These are phyloP conservation scores for Alternaria dauci DNA, from an alignment of 2,329 filamentous ascomycete genomes.

Conservation along the genomic window DNA sequence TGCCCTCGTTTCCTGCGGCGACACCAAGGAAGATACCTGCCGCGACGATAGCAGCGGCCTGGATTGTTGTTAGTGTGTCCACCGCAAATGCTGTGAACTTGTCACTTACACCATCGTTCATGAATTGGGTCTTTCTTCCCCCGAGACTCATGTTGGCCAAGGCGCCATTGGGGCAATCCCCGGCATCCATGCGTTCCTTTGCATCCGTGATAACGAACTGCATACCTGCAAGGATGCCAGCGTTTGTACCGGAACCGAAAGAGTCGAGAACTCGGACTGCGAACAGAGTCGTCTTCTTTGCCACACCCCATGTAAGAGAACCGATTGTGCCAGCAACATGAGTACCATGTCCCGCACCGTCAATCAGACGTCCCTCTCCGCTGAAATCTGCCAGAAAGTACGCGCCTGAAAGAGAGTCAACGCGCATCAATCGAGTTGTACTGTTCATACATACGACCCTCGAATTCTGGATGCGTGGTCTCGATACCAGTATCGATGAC, in stretches of 20 bases:
- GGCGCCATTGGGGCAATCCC: slow-evolving; percentile 39
- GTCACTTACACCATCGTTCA: slow-evolving; percentile 37
- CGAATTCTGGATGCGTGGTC: slow-evolving; percentile 58
- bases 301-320: slow-evolving; percentile 43
- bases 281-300: slow-evolving; percentile 46
- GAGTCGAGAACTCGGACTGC: slow-evolving; percentile 50
- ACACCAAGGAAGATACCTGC: slow-evolving; percentile 50
- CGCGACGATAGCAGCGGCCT: slow-evolving; percentile 44
- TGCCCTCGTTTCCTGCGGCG: slow-evolving; percentile 49
- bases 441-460: slow-evolving; percentile 39
- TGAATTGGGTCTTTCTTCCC: slow-evolving; percentile 28
- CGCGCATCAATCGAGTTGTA: neutral
- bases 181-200: neutral
- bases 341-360: slow-evolving; percentile 49
- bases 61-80: neutral
- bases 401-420: slow-evolving; percentile 28
- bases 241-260: slow-evolving; percentile 31
- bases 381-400: slow-evolving; percentile 39
- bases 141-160: slow-evolving; percentile 50
- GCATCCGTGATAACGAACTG: slow-evolving; percentile 30
- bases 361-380: slow-evolving; percentile 29
- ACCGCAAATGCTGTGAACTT: neutral
- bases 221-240: slow-evolving; percentile 41
- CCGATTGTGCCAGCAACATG: slow-evolving; percentile 48
- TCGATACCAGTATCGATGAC: slow-evolving; percentile 72